A percentile compares a stretch with the other conserved stretches of the same genome.
Evolutionary conservation across 495 filamentous ascomycete species (phyloP).

Genomic region (Pseudevernia furfuracea): DNA sequence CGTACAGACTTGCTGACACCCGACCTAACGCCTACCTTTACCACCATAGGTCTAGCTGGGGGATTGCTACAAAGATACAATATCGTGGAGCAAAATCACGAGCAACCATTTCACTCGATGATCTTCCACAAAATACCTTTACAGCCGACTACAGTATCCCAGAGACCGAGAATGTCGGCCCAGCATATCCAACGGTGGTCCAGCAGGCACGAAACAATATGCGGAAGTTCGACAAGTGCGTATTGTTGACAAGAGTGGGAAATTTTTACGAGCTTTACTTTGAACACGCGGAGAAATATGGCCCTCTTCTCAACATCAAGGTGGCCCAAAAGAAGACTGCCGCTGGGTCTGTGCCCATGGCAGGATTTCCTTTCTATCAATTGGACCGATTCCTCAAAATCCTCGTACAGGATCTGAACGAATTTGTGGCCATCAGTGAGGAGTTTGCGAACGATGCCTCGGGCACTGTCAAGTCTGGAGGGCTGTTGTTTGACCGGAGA

Average conservation of each 20-base stretch:
- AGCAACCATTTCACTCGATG: slow-evolving; percentile 50
- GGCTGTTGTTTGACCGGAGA: slow-evolving; percentile 71
- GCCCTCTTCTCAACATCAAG: slow-evolving; percentile 80
- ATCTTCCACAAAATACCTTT: slow-evolving; percentile 57
- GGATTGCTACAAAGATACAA: not conserved
- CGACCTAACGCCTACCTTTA: not conserved
- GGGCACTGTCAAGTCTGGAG: slow-evolving; percentile 60
- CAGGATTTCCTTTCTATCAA: slow-evolving; percentile 90
- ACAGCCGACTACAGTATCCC: slow-evolving; percentile 39
- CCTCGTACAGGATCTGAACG: slow-evolving; percentile 81
- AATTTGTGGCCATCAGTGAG: slow-evolving; percentile 88
- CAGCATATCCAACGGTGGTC: slow-evolving; percentile 77
- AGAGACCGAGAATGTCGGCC: slow-evolving; percentile 42
- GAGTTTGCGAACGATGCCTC: slow-evolving; percentile 69
- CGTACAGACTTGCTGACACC: not conserved
- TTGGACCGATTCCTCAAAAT: slow-evolving; percentile 86
- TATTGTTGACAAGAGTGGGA: slow-evolving; percentile 83
- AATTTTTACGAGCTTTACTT: slow-evolving; percentile 97
- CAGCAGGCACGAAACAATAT: slow-evolving; percentile 86
- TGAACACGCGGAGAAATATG: slow-evolving; percentile 82
- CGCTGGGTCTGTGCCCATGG: slow-evolving; percentile 73
- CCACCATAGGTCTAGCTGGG: not conserved
- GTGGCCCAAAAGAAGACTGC: slow-evolving; percentile 70
- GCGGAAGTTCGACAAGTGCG: slow-evolving; percentile 79
- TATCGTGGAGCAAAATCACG: slow-evolving; percentile 44